Base-by-base conservation (phyloP, 169 alveolate genomes). In the Eimeria maxima region DNA sequence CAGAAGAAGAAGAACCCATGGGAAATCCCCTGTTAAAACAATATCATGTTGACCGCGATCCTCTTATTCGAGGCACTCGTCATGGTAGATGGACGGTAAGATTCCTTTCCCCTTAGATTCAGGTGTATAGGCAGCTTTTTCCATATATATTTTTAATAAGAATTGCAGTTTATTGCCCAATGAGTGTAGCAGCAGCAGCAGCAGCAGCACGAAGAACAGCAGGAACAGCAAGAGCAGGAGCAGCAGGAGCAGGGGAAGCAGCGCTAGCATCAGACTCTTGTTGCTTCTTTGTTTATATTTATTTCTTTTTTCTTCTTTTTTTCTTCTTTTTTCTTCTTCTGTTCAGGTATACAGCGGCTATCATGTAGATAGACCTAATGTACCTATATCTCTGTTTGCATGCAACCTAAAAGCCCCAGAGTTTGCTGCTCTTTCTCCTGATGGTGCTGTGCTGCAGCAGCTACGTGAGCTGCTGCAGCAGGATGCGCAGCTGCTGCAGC, bases 21-120 rank as follows among this genome's bases (percentile, higher is more conserved):
- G 95, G 95, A 57, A 90, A 90, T 44, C 95, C 95, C 29, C 88
- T 90, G 24, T 74, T 90, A 44, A 90, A 90, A 73, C 95, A 53
- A n/a, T 90, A 90, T 87, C 76, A 76, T 29, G 95, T 90, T 22
- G 95, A 90, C 74, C 38, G 76, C 33, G 95, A 90, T 7, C 93
- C 78, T 27, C 57, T 67, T 38, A 69, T 90, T 24, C 65, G 57
- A 16, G 95, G 95, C 55, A 67, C 87, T 71, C 84, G 95, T 24
- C 76, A 65, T 38, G 69, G 55, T 2, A 47, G 95, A 60, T 90
- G 95, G 95, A 90, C 69, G 69, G 95, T 90, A 20, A 44, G 95
- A 14, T 73, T 38, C 18, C 20, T 73, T 16, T 42, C 8, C 50
- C 13, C 29, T 20, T 47, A n/a, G 2, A 14, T 18, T 20, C 7